phyloP scores from a whole-genome alignment of 805 yeast species.

The Kodamaea fukazawae region DNA sequence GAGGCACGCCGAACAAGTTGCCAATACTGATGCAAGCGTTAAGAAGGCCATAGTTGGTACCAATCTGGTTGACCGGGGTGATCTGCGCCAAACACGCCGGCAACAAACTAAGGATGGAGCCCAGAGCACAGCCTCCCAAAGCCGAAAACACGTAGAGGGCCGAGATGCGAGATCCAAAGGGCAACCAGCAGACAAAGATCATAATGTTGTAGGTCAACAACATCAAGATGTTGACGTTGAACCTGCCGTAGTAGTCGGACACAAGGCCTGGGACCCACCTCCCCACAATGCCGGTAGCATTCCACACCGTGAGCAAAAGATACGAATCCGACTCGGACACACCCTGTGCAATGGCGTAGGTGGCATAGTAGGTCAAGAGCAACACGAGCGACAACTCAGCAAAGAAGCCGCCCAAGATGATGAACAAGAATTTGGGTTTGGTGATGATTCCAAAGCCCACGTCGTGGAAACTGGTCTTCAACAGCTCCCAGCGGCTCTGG shows the following conservation, averaged over 20 bases:
- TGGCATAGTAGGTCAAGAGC: constrained; percentile 31
- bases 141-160: constrained; percentile 33
- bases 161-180: constrained; percentile 25
- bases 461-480: background rate
- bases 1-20: constrained; percentile 33
- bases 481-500: constrained; percentile 1
- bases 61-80: constrained; percentile 32
- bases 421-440: constrained; percentile 21
- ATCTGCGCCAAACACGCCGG: constrained; percentile 28
- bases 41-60: constrained; percentile 35
- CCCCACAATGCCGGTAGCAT: constrained; percentile 30
- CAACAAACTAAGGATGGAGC: constrained; percentile 33
- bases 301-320: constrained; percentile 28
- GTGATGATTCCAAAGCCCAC: constrained; percentile 5
- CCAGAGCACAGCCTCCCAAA: constrained; percentile 34
- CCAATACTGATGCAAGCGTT: constrained; percentile 30
- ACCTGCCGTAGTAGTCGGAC: constrained; percentile 28
- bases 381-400: constrained; percentile 29
- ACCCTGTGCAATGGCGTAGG: constrained; percentile 34
- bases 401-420: constrained; percentile 31
- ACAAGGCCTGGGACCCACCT: constrained; percentile 30
- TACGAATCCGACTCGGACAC: constrained; percentile 27
- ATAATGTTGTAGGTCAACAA: constrained; percentile 22
- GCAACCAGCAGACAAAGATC: constrained; percentile 32
- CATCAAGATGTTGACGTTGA: constrained; percentile 34